phyloP scores from a whole-genome alignment of 2,329 filamentous ascomycete genomes.

The Teratosphaeria viscida region DNA sequence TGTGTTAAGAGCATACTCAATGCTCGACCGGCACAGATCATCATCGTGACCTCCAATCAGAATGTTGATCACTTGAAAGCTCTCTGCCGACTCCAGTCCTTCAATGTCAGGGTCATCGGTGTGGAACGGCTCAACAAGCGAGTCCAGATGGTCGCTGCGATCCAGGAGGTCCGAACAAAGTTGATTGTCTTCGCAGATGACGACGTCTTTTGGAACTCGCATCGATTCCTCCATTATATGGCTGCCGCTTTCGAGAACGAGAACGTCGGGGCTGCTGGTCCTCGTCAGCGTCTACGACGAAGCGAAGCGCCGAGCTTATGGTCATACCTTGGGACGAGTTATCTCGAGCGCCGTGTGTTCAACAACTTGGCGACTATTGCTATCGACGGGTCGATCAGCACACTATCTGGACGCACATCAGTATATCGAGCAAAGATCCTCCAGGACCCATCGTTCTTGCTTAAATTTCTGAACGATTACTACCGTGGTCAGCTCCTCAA shows the following conservation, averaged over 20 bases:
- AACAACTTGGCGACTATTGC: slow-evolving; percentile 47
- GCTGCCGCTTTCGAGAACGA: slow-evolving; percentile 33
- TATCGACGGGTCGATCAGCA: slow-evolving; percentile 50
- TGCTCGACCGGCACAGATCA: slow-evolving; percentile 16
- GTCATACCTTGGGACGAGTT: slow-evolving; percentile 50
- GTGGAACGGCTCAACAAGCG: slow-evolving; percentile 26
- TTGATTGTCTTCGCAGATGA: slow-evolving; percentile 27
- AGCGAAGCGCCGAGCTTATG: slow-evolving; percentile 23
- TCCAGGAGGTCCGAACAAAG: slow-evolving; percentile 17
- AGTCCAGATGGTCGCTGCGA: slow-evolving; percentile 22
- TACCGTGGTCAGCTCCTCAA: slow-evolving; percentile 43
- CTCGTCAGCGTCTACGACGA: slow-evolving; percentile 44
- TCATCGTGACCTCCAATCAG: slow-evolving; percentile 19
- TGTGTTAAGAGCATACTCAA: slow-evolving; percentile 18
- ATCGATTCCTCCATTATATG: slow-evolving; percentile 20
- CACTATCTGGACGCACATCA: slow-evolving; percentile 47
- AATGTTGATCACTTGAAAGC: slow-evolving; percentile 14
- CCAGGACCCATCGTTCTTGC: slow-evolving; percentile 32
- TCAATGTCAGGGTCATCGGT: slow-evolving; percentile 20
- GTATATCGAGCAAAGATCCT: slow-evolving; percentile 44
- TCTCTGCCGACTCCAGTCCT: slow-evolving; percentile 4
- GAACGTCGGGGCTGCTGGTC: slow-evolving; percentile 45
- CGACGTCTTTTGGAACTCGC: slow-evolving; percentile 25
- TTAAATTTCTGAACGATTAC: slow-evolving; percentile 39
- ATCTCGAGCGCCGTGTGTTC: slow-evolving; percentile 53